phyloP scores from a whole-genome alignment of 1,139 yeast genomes.

The Geotrichum aggregatum region DNA sequence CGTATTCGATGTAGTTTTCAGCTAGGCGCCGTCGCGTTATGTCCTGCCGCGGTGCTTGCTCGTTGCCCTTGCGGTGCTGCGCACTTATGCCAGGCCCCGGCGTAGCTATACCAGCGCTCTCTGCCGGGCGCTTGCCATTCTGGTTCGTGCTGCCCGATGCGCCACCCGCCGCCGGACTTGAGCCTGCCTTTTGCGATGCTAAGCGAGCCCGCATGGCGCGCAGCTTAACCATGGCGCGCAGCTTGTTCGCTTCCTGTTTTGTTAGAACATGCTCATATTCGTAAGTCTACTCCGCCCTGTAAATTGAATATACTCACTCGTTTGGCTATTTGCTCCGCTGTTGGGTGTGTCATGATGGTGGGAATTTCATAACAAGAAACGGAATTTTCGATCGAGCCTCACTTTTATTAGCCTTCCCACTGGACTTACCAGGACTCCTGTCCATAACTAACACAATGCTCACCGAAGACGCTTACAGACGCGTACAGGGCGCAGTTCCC shows the following conservation, averaged over 20 bases:
- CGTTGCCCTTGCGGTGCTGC: constrained; percentile 19
- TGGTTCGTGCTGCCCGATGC: constrained; percentile 12
- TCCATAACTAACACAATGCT: constrained; percentile 12
- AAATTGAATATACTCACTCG: not conserved
- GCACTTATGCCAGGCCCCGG: not conserved
- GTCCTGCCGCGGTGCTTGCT: constrained; percentile 5
- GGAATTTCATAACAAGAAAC: not conserved
- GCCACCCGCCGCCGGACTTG: constrained; percentile 13
- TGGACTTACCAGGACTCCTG: too few species aligned
- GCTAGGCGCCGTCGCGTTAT: constrained; percentile 5
- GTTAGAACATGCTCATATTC: not conserved
- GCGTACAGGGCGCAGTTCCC: constrained; percentile 8
- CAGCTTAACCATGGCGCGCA: constrained; percentile 55
- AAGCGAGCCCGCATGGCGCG: constrained; percentile 43
- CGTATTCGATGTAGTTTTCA: constrained; percentile 77
- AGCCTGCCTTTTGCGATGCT: constrained; percentile 23
- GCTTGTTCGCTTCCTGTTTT: constrained; percentile 49
- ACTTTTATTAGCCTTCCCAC: too few species aligned
- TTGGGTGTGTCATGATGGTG: constrained; percentile 12
- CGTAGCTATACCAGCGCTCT: constrained; percentile 6
- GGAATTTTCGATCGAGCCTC: too few species aligned
- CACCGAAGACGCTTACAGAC: constrained; percentile 5
- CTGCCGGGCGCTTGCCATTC: constrained; percentile 21
- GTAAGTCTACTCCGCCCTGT: too few species aligned
- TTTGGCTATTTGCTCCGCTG: constrained; percentile 13